These are phyloP conservation scores for Colletotrichum cordylinicola DNA, from an alignment of 2,329 filamentous ascomycete species.

Conservation along the genomic window DNA sequence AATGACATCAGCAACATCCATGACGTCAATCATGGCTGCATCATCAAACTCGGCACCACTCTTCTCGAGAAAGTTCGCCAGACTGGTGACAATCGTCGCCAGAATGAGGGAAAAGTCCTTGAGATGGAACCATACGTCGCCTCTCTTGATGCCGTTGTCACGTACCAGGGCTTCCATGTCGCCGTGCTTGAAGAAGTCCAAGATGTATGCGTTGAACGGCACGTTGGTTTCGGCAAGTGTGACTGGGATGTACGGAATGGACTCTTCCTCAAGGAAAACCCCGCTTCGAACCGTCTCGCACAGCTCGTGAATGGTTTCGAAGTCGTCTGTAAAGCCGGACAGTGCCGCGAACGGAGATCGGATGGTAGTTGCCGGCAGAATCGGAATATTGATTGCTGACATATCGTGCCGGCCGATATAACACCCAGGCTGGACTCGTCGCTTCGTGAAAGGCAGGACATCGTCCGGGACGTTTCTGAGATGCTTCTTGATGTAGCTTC, in stretches of 20 bases:
- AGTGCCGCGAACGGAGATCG: slow-evolving; percentile 75
- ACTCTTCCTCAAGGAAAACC: slow-evolving; percentile 77
- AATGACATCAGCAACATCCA: slow-evolving; percentile 41
- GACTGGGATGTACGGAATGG: slow-evolving; percentile 72
- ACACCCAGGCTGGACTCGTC: background rate
- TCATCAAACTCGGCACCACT: slow-evolving; percentile 34
- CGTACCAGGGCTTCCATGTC: slow-evolving; percentile 62
- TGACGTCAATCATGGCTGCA: slow-evolving; percentile 47
- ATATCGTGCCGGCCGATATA: background rate
- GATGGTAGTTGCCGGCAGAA: slow-evolving; percentile 48
- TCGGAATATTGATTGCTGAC: background rate
- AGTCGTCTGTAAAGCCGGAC: slow-evolving; percentile 70
- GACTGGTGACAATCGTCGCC: slow-evolving; percentile 73
- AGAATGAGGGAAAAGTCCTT: slow-evolving; percentile 65
- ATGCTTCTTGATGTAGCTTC: slow-evolving; percentile 72
- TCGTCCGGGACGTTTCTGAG: slow-evolving; percentile 55
- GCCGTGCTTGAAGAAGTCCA: slow-evolving; percentile 81
- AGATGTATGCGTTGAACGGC: slow-evolving; percentile 71
- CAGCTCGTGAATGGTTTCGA: slow-evolving; percentile 69
- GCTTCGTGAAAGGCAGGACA: slow-evolving; percentile 62
- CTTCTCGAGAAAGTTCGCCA: slow-evolving; percentile 56
- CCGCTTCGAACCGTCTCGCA: slow-evolving; percentile 69
- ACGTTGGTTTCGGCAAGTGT: slow-evolving; percentile 58
- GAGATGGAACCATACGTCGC: slow-evolving; percentile 75
- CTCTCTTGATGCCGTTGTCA: slow-evolving; percentile 70